phyloP scores from a whole-genome alignment of 1,284 basidiomycete species.

The Naganishia albida region DNA sequence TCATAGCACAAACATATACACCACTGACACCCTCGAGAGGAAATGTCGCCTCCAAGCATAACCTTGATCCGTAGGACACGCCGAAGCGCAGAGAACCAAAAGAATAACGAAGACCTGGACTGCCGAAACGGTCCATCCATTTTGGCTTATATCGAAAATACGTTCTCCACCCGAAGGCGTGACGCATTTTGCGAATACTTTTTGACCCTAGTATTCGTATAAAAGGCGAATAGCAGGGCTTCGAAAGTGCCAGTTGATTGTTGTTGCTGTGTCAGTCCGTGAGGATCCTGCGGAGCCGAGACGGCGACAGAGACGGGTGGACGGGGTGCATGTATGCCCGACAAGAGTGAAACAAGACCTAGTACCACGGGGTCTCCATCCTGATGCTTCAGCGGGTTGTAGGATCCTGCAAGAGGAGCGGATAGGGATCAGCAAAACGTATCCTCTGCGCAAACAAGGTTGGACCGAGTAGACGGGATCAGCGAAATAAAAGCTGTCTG shows the following conservation, averaged over 20 bases:
- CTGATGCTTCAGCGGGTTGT: not conserved
- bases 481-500: constrained; percentile 20
- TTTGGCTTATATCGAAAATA: constrained; percentile 26
- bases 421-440: no score
- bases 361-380: constrained; percentile 10
- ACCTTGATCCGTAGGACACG: constrained; percentile 18
- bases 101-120: constrained; percentile 26
- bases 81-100: constrained; percentile 18
- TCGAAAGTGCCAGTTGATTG: constrained; percentile 25
- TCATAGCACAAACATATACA: not conserved
- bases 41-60: constrained; percentile 30
- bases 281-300: not conserved
- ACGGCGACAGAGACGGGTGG: not conserved
- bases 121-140: constrained; percentile 6
- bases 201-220: constrained; percentile 29
- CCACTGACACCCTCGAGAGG: not conserved
- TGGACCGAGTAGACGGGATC: no score
- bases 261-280: not conserved
- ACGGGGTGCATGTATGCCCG: constrained; percentile 13
- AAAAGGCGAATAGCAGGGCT: constrained; percentile 27
- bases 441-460: no score
- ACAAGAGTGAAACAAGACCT: constrained; percentile 24
- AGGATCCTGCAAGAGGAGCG: not conserved
- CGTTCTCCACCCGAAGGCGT: constrained; percentile 6
- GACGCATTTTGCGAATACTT: constrained; percentile 14